Base-by-base conservation (phyloP, 179 eudicot species). In the Nepenthes alata region DNA sequence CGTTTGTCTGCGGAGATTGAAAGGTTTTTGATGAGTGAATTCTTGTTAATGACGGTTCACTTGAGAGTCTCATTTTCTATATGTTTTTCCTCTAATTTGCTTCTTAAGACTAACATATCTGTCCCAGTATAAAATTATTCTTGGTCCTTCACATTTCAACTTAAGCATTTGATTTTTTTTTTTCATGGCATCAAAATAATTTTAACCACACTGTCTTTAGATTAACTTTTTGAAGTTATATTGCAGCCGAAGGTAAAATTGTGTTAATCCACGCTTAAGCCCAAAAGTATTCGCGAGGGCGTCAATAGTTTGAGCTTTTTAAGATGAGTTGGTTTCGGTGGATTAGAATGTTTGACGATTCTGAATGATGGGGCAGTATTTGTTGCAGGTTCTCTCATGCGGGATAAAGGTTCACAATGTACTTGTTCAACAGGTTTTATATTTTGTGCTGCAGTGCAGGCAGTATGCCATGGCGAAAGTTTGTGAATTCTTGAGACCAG, bases 401-500 rank as follows among this genome's bases (percentile, higher is more conserved):
- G 71, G 96, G 66, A 55, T 61, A 2, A 94, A 90, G 74, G 85
- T 78, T 59, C 91, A 83, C 63, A 62, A 69, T 15, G 96, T 87
- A 60, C 97, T 94, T 39, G 72, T 76, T 64, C 80, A 70, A 61
- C 94, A 94, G 77, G 82, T 90, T 55, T 52, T 81, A 65, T 39
- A 78, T 51, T 90, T 94, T 72, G 68, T 90, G 53, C 65, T 63
- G 73, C 88, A 82, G 66, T 77, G 80, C 58, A 78, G 73, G 70
- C 79, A 73, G 47, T 59, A 65, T 65, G 90, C 94, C 56, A 73
- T 87, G 74, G 75, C 47, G 70, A 80, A 75, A 73, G 94, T 76
- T 58, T 87, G 91, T 74, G 77, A 78, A 47, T 94, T 75, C 72
- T 68, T 94, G 62, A 83, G 80, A 68, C 85, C 99, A 10, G 68